Base-by-base conservation (phyloP, 768 basidiomycete species). In the Lanmaoa pseudosensibilis region DNA sequence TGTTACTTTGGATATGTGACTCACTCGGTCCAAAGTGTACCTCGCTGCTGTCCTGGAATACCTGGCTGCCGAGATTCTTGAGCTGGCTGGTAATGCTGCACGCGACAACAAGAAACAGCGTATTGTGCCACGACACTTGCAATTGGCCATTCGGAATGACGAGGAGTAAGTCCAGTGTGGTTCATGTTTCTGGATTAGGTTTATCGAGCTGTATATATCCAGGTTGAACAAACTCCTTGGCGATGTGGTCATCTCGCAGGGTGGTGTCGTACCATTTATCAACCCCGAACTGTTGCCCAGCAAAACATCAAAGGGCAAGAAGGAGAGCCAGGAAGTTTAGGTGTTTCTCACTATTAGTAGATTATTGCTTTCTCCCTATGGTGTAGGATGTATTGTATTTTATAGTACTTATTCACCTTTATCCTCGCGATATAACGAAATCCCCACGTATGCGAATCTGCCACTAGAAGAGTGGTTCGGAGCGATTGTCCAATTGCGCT, bases 61-160 rank as follows among this genome's bases (percentile, higher is more conserved):
- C 63, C 78, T 85, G 58, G 78, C 82, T 6, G 83, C 83, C 54
- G 83, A 85, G 68, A 83, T 85, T 62, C 78, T 85, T 57, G 83
- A 85, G 67, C 71, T 85, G 33, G 84, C 83, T 64, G 83, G 83
- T 18, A 78, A 79, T 16, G 80, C 80, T 56, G 80, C 81, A 34
- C 78, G 79, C 46, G 80, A 77, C 60, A 81, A 81, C 75, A 81
- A 80, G 73, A 80, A 84, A 66, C 77, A 81, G 33, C 82, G 83
- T 77, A 85, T 85, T 65, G 80, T 84, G 18, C 84, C 84, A 55
- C 80, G 84, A 57, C 84, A 85, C 74, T 69, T 85, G 58, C 84
- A 85, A 68, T 75, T 85, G 66, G 84, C 84, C 61, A 83, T 85
- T 68, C 79, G 85, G 59, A 82, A 84, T 68, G 83, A 84, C 62